Percentiles rank a stretch among this genome's conserved stretches.
Conservation (phyloP, 352 stramenopile genomes). For the Pythium aquatile region DNA sequence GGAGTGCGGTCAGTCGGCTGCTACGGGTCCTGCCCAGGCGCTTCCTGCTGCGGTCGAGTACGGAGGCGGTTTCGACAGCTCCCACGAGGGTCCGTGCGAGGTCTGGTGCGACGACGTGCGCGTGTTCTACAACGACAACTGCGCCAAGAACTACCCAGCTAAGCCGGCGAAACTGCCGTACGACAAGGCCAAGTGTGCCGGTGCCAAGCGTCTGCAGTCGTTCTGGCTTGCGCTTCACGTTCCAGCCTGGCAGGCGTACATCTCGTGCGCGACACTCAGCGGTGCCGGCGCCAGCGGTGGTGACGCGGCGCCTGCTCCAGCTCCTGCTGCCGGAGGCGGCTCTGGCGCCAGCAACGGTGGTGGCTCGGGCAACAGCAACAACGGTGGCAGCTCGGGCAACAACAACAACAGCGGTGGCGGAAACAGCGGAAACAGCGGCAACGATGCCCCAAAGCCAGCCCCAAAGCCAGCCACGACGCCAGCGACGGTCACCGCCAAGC, state of each 20-base stretch:
- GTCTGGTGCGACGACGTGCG: too few species aligned
- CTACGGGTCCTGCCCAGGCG: neutral
- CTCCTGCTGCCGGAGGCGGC: neutral
- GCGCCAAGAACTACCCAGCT: constrained; percentile 33
- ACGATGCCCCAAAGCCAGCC: neutral
- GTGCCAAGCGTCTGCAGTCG: constrained; percentile 35
- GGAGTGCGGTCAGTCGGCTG: constrained; percentile 23
- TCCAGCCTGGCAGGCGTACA: constrained; percentile 38
- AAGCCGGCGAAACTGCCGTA: constrained; percentile 41
- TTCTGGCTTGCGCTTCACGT: constrained; percentile 42
- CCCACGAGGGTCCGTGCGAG: too few species aligned
- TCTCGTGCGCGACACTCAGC: constrained; percentile 23
- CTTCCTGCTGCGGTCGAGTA: constrained; percentile 31
- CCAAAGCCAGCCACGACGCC: neutral
- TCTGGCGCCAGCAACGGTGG: neutral
- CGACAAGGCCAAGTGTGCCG: constrained; percentile 40
- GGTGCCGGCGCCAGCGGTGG: constrained; percentile 4
- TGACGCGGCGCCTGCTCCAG: neutral
- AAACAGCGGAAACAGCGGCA: too few species aligned
- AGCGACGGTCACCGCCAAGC: neutral
- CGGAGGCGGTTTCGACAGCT: constrained; percentile 26
- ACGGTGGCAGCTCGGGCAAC: neutral
- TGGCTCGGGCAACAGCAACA: neutral
- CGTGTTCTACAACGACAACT: constrained; percentile 53
- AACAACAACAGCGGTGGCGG: too few species aligned